Conservation (phyloP, 2,329 filamentous ascomycete species). For the Magnaporthiopsis incrustans region DNA sequence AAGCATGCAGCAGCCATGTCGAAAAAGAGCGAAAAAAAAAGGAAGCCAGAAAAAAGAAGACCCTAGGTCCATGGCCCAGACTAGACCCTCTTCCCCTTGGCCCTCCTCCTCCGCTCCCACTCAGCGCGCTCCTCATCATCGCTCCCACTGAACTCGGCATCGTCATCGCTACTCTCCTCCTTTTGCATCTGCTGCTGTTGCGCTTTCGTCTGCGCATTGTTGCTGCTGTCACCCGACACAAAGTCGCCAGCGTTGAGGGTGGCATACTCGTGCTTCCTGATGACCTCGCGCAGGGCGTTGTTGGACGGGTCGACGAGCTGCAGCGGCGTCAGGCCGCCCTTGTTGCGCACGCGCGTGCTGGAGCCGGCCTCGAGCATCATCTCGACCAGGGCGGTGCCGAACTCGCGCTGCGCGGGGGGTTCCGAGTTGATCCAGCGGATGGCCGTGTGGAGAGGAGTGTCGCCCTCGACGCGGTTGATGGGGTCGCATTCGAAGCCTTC, state of each 20-base stretch:
- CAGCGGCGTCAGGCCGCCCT: slow-evolving; percentile 60
- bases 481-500: slow-evolving; percentile 81
- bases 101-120: slow-evolving; percentile 46
- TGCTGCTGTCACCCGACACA: slow-evolving; percentile 24
- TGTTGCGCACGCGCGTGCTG: slow-evolving; percentile 53
- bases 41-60: not conserved
- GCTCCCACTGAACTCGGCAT: slow-evolving; percentile 55
- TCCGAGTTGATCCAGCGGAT: slow-evolving; percentile 70
- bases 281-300: slow-evolving; percentile 48
- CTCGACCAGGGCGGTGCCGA: slow-evolving; percentile 59
- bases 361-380: slow-evolving; percentile 78
- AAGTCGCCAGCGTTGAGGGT: slow-evolving; percentile 51
- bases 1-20: not conserved
- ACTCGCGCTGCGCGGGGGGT: slow-evolving; percentile 52
- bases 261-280: slow-evolving; percentile 65
- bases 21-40: not conserved
- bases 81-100: slow-evolving; percentile 26
- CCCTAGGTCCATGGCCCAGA: not conserved
- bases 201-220: slow-evolving; percentile 12
- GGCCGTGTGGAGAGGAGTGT: slow-evolving; percentile 73
- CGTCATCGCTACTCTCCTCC: slow-evolving; percentile 26
- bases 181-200: slow-evolving; percentile 11
- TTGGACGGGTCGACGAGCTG: slow-evolving; percentile 71
- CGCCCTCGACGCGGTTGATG: slow-evolving; percentile 58
- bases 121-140: slow-evolving; percentile 57